Evolutionary conservation across 164 flowering plant genomes (phyloP).

Genomic region (Macadamia tetraphylla): DNA sequence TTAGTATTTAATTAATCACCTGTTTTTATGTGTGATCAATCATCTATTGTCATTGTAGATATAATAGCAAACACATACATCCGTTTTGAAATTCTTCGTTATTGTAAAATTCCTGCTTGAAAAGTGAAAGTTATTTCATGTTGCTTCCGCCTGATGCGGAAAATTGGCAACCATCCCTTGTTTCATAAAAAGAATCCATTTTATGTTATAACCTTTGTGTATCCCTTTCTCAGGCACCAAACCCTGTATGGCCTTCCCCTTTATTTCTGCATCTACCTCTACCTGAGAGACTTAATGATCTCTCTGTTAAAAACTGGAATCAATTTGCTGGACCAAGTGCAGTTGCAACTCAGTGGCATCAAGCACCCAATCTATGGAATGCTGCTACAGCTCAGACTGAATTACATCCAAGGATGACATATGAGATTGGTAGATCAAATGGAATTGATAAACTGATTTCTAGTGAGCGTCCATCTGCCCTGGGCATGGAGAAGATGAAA

Average conservation of each 20-base stretch:
- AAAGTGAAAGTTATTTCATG: too few species aligned
- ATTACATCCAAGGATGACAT: conserved; percentile 31
- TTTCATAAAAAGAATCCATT: too few species aligned
- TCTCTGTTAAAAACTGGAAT: conserved; percentile 53
- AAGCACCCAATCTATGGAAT: conserved; percentile 47
- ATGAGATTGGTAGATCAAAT: conserved; percentile 40
- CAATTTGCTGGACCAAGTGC: conserved; percentile 54
- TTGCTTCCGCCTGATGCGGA: too few species aligned
- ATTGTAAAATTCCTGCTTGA: neutral
- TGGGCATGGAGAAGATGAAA: conserved; percentile 39
- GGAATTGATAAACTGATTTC: conserved; percentile 25
- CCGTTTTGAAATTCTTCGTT: neutral
- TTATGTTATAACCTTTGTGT: neutral
- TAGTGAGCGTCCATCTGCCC: conserved; percentile 28
- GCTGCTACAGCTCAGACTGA: conserved; percentile 41
- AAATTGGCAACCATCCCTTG: too few species aligned
- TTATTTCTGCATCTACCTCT: conserved; percentile 25
- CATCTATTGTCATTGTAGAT: too few species aligned
- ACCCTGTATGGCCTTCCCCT: conserved; percentile 56
- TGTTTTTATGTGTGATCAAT: neutral
- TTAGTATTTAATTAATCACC: neutral
- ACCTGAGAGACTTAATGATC: neutral
- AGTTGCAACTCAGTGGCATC: conserved; percentile 51
- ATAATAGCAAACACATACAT: too few species aligned
- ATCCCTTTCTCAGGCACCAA: conserved; percentile 41